Evolutionary conservation across 2,329 filamentous ascomycete genomes (phyloP).

Genomic region (Fusarium musae): DNA sequence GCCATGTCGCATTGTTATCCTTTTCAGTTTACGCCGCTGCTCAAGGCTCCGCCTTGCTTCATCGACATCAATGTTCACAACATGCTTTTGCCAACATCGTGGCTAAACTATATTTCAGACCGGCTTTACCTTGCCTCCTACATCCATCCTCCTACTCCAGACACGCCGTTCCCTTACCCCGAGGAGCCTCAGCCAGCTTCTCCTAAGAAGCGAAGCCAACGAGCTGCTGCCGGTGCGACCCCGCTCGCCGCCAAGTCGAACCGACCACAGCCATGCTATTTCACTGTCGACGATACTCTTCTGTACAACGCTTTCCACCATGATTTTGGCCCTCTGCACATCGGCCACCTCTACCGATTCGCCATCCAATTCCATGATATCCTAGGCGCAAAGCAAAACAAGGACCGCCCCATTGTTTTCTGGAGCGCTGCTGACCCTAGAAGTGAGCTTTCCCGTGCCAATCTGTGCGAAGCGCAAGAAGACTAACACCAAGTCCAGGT

Average conservation of each 20-base stretch:
- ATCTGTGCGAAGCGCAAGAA: background rate
- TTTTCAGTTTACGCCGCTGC: constrained; percentile 15
- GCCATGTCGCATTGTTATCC: constrained; percentile 50
- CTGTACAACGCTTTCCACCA: constrained; percentile 99
- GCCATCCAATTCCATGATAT: constrained; percentile 96
- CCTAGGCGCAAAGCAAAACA: constrained; percentile 89
- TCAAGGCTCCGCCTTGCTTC: constrained; percentile 21
- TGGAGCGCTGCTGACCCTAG: constrained; percentile 93
- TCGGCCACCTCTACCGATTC: constrained; percentile 96
- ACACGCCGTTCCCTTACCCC: constrained; percentile 88
- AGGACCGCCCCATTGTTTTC: constrained; percentile 91
- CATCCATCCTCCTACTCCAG: constrained; percentile 79
- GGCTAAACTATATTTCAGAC: constrained; percentile 66
- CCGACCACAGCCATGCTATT: constrained; percentile 80
- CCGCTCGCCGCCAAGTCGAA: constrained; percentile 45
- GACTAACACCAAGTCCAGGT: constrained; percentile 59
- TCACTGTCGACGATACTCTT: constrained; percentile 90
- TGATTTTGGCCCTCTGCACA: constrained; percentile 97
- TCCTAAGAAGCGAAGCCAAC: constrained; percentile 58
- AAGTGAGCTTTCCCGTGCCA: constrained; percentile 67
- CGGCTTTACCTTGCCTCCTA: constrained; percentile 96
- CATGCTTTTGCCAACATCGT: constrained; percentile 31
- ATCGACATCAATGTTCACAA: constrained; percentile 15
- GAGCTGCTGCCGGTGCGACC: constrained; percentile 64
- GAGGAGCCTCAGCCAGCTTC: constrained; percentile 67